phyloP scores from a whole-genome alignment of 2,329 filamentous ascomycete genomes.

The Monosporascus sp. region DNA sequence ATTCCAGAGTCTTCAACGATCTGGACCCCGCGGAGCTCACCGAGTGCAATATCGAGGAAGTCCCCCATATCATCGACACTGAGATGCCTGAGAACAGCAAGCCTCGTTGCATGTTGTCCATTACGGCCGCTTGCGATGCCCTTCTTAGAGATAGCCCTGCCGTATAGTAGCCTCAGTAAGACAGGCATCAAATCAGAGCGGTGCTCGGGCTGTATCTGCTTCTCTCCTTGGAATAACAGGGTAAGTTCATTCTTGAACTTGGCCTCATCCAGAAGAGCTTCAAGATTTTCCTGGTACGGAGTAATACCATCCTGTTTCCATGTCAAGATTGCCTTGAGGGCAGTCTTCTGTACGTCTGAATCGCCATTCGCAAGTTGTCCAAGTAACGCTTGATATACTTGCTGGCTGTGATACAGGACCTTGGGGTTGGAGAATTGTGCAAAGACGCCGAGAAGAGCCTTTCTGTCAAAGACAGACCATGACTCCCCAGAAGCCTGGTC shows the following conservation, averaged over 20 bases:
- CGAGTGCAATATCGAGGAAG: slow-evolving; percentile 79
- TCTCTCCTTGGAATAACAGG: slow-evolving; percentile 74
- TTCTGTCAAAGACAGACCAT: slow-evolving; percentile 77
- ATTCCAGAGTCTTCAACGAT: slow-evolving; percentile 48
- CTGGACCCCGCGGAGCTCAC: slow-evolving; percentile 57
- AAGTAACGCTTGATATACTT: slow-evolving; percentile 72
- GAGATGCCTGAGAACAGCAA: slow-evolving; percentile 76
- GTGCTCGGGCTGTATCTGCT: slow-evolving; percentile 68
- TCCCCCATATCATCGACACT: slow-evolving; percentile 67
- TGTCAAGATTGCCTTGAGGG: slow-evolving; percentile 76
- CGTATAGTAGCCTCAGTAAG: slow-evolving; percentile 81
- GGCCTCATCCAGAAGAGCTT: slow-evolving; percentile 83
- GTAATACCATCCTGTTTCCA: slow-evolving; percentile 80
- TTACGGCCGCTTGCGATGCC: slow-evolving; percentile 71
- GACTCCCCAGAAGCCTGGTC: slow-evolving; percentile 25
- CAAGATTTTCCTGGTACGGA: slow-evolving; percentile 77
- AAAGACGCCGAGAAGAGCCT: slow-evolving; percentile 76
- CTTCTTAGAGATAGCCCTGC: slow-evolving; percentile 78
- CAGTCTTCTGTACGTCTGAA: slow-evolving; percentile 77
- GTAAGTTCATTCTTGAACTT: slow-evolving; percentile 93
- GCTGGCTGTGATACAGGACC: slow-evolving; percentile 70
- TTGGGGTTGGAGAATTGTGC: slow-evolving; percentile 81
- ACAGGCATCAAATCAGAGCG: slow-evolving; percentile 74
- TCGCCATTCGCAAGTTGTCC: slow-evolving; percentile 82
- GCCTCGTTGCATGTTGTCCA: slow-evolving; percentile 73